Conservation (phyloP, 371 early-diverging fungal species). For the Rhizomucor pusillus region DNA sequence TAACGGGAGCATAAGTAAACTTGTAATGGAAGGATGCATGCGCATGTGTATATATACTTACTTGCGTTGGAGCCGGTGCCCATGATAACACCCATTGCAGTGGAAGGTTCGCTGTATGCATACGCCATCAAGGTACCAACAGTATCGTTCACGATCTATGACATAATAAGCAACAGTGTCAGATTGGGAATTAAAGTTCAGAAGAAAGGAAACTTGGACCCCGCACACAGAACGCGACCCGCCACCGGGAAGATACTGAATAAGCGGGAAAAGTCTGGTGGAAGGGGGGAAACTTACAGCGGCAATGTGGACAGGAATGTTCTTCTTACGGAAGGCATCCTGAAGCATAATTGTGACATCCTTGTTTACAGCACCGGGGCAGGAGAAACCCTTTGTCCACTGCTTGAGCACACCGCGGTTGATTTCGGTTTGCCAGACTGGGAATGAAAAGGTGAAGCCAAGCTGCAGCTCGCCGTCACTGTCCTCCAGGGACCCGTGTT, state of each 20-base stretch:
- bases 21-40: not conserved
- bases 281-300: constrained; percentile 54
- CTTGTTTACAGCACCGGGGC: constrained; percentile 74
- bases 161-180: not conserved
- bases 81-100: constrained; percentile 87
- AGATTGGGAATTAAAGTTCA: not conserved
- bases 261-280: no score
- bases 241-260: no score
- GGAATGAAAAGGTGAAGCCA: constrained; percentile 96
- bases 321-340: constrained; percentile 77
- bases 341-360: constrained; percentile 79
- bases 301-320: constrained; percentile 71
- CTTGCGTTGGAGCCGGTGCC: constrained; percentile 96
- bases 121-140: constrained; percentile 92
- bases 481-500: constrained; percentile 23
- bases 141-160: constrained; percentile 90
- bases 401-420: constrained; percentile 76
- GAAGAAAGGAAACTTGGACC: no score
- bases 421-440: constrained; percentile 79
- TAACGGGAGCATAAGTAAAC: no score
- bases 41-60: constrained; percentile 6
- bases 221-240: no score
- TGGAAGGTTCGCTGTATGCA: constrained; percentile 78
- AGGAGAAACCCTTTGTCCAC: constrained; percentile 94
- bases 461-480: constrained; percentile 32